These are phyloP conservation scores for Pichia californica DNA, from an alignment of 805 yeast species.

Conservation along the genomic window DNA sequence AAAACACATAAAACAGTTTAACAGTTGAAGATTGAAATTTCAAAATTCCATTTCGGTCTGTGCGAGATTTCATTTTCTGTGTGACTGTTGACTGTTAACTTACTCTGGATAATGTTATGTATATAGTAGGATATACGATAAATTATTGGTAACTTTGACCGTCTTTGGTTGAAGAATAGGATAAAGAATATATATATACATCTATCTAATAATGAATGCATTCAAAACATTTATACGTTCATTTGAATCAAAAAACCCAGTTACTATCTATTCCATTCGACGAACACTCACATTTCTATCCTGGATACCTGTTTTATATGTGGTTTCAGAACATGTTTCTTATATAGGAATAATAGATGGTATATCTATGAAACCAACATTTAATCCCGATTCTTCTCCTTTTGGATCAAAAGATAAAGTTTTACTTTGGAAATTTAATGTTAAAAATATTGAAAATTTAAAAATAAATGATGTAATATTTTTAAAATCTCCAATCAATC, in stretches of 20 bases:
- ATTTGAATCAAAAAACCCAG: conserved; percentile 8
- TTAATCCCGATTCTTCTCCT: conserved; percentile 46
- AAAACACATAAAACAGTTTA: no score
- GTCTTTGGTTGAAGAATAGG: no score
- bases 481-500: conserved; percentile 75
- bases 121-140: no score
- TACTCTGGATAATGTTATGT: no score
- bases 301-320: conserved; percentile 78
- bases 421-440: conserved; percentile 58
- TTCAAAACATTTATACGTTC: not conserved
- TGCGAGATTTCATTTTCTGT: no score
- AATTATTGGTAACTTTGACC: no score
- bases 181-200: no score
- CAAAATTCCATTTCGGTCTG: no score
- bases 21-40: no score
- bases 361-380: conserved; percentile 80
- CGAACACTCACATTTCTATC: conserved; percentile 36
- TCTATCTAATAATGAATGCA: no score
- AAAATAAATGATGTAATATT: conserved; percentile 66
- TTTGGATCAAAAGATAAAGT: conserved; percentile 49
- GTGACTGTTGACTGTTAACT: no score
- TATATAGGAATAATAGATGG: conserved; percentile 76
- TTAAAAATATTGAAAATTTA: conserved; percentile 41
- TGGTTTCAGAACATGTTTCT: conserved; percentile 61
- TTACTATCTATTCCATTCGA: conserved; percentile 25